These are phyloP conservation scores for Microsporum ferrugineum DNA, from an alignment of 2,329 filamentous ascomycete genomes.

Conservation along the genomic window DNA sequence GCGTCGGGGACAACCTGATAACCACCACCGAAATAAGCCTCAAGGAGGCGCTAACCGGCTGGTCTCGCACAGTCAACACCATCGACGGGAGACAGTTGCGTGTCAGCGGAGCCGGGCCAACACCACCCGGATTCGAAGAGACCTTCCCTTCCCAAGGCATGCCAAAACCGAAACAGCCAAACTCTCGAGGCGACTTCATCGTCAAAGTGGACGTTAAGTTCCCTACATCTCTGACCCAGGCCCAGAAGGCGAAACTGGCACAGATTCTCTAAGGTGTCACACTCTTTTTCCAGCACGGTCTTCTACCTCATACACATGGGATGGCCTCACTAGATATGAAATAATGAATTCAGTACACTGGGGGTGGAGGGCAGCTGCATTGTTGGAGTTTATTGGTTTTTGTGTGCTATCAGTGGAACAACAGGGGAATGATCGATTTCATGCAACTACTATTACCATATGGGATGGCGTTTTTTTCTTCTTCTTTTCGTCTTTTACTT, in stretches of 20 bases:
- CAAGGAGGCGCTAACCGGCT: conserved; percentile 90
- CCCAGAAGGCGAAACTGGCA: conserved; percentile 70
- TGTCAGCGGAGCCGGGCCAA: conserved; percentile 71
- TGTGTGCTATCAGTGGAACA: neutral
- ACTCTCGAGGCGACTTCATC: conserved; percentile 73
- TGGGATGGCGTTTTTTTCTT: neutral
- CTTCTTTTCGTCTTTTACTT: neutral
- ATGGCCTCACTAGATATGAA: neutral
- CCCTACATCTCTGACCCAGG: conserved; percentile 60
- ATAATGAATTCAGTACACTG: neutral
- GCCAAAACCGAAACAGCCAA: conserved; percentile 84
- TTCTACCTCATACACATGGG: neutral
- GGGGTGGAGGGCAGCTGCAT: conserved; percentile 1
- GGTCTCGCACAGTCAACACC: conserved; percentile 80
- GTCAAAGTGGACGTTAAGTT: conserved; percentile 90
- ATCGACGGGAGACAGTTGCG: conserved; percentile 82
- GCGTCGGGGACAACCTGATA: conserved; percentile 78
- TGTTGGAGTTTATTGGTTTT: conserved; percentile 1
- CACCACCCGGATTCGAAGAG: conserved; percentile 71
- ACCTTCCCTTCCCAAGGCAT: conserved; percentile 79
- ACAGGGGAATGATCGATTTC: neutral
- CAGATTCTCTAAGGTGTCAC: conserved; percentile 53
- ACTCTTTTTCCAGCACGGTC: neutral
- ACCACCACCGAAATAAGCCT: conserved; percentile 69
- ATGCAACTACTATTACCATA: neutral